Conservation (phyloP, 2,329 filamentous ascomycete species). For the Aspergillus sp. region DNA sequence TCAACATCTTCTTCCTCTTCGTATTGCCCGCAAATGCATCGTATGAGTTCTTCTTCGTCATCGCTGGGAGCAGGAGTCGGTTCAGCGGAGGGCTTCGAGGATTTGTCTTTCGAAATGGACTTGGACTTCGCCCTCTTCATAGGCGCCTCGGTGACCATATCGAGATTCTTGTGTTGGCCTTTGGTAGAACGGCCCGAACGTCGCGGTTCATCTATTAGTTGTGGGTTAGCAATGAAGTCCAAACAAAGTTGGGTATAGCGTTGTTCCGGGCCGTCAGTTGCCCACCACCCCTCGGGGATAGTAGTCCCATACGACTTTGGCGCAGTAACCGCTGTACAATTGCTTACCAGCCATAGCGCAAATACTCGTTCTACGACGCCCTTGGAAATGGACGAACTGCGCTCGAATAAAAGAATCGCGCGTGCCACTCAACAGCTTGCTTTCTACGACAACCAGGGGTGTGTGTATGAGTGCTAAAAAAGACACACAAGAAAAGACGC, state of each 20-base stretch:
- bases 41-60: conserved; percentile 67
- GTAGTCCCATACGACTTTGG: conserved; percentile 2
- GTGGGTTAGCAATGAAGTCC: conserved; percentile 22
- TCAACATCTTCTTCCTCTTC: conserved; percentile 78
- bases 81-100: conserved; percentile 41
- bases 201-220: conserved; percentile 69
- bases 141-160: conserved; percentile 55
- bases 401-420: conserved; percentile 11
- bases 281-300: neutral
- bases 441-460: conserved; percentile 33
- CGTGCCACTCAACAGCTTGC: conserved; percentile 22
- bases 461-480: conserved; percentile 22
- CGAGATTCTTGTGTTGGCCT: conserved; percentile 87
- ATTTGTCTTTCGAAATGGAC: conserved; percentile 38
- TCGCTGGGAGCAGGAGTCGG: conserved; percentile 38
- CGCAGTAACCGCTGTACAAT: conserved; percentile 22
- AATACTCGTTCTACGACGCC: conserved; percentile 31
- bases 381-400: conserved; percentile 8
- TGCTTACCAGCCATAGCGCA: conserved; percentile 56
- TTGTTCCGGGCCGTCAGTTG: neutral
- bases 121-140: conserved; percentile 42
- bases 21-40: conserved; percentile 85
- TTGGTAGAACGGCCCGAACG: conserved; percentile 95
- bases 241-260: conserved; percentile 1
- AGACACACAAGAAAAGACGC: conserved; percentile 27